Base-by-base conservation (phyloP, 805 yeast species). In the Helenozyma rhizophorensis region DNA sequence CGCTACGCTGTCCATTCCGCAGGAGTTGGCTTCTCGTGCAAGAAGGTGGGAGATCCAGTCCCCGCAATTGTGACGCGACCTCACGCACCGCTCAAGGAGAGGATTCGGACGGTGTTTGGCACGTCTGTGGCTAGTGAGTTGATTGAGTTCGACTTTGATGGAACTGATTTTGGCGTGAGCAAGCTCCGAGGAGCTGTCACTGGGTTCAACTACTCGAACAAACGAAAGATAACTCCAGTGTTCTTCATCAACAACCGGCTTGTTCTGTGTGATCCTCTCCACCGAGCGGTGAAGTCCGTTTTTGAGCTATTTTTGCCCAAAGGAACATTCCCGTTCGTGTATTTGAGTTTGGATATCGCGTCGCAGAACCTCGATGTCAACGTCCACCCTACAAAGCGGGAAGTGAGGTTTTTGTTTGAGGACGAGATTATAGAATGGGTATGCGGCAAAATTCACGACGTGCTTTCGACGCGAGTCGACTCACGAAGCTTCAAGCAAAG, bases 341-440 rank as follows among this genome's bases (percentile, higher is more conserved):
- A 88, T 56, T 37, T 93, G 32, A 69, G 84, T 29, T 53, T 93
- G n/a, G 62, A 63, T 13, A 76, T 93, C 2, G 63, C 69, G 14
- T 84, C 96, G 1, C 60, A 59, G 21, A 79, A 80, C 39, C 69
- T 93, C 6, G 98, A 93, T 54, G 97, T 93, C 11, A 93, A 93
- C 53, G 80, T 93, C 10, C 98, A 93, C 52, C 98, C 98, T 0
- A 90, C 97, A 0, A 93, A 93, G 47, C 71, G 90, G 37, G 97
- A 90, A 48, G 97, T 93, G 2, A 56, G 94, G 26, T 88, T 93
- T 52, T 60, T 93, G 22, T 58, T 78, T 53, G 97, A 93, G 48
- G 93, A 83, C 27, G 97, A 89, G 51, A 87, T 93, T 14, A 72
- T 85, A 9, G 87, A 80, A 24, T 46, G 51, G 22, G 66, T 89